A percentile compares a stretch with the other conserved stretches of the same genome.
Evolutionary conservation across 2,329 filamentous ascomycete genomes (phyloP).

Genomic region (Ciborinia camelliae): DNA sequence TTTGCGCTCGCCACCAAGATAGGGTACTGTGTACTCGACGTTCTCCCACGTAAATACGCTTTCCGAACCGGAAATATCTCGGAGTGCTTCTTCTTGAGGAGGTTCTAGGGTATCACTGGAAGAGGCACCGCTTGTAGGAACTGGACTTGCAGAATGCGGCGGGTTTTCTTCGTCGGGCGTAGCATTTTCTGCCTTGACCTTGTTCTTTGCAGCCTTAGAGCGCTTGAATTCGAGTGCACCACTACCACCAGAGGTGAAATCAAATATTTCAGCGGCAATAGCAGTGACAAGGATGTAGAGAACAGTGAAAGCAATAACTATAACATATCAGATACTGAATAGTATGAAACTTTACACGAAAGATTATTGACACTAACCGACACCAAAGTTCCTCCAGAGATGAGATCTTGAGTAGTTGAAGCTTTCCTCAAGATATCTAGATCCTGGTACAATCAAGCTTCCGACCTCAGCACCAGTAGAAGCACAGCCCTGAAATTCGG

Average conservation of each 20-base stretch:
- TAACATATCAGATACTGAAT: neutral
- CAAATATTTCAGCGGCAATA: conserved; percentile 64
- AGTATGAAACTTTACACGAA: neutral
- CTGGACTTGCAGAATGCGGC: neutral
- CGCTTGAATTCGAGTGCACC: conserved; percentile 70
- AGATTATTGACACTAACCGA: conserved; percentile 35
- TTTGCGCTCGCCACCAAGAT: conserved; percentile 56
- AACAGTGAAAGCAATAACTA: conserved; percentile 67
- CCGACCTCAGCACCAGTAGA: conserved; percentile 55
- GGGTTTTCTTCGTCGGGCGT: conserved; percentile 54
- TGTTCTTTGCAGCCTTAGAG: conserved; percentile 56
- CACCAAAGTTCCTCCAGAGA: conserved; percentile 64
- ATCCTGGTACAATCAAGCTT: conserved; percentile 49
- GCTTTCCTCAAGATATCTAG: conserved; percentile 50
- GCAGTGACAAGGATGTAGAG: conserved; percentile 72
- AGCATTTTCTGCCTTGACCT: conserved; percentile 44
- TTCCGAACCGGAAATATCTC: conserved; percentile 53
- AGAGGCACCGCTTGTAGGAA: conserved; percentile 31
- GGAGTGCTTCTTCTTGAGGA: conserved; percentile 42
- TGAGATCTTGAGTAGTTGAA: conserved; percentile 57
- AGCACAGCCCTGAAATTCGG: conserved; percentile 59
- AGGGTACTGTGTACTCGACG: conserved; percentile 70
- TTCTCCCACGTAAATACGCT: conserved; percentile 70
- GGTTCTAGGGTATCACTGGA: conserved; percentile 27
- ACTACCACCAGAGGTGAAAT: conserved; percentile 59